Percentiles rank a stretch among this genome's conserved stretches.
These are phyloP conservation scores for Metschnikowia vanudenii DNA, from an alignment of 805 yeast genomes.

Conservation along the genomic window DNA sequence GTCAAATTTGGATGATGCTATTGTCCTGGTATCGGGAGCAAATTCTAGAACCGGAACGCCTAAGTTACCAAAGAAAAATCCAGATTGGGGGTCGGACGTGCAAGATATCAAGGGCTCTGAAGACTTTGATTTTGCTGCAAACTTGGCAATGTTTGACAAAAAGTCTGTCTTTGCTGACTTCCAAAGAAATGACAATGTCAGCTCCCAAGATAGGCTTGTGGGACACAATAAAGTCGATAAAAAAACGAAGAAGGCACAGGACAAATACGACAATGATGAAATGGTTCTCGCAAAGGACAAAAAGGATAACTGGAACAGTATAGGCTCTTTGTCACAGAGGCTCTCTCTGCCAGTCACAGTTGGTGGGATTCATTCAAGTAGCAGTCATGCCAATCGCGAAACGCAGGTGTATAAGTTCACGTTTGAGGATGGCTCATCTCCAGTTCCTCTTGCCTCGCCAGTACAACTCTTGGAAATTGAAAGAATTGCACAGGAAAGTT, in stretches of 20 bases:
- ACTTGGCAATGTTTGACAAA: constrained; percentile 80
- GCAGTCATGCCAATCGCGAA: constrained; percentile 6
- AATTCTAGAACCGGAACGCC: constrained; percentile 17
- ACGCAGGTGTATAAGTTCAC: constrained; percentile 12
- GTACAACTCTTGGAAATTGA: constrained; percentile 78
- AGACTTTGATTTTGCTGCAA: constrained; percentile 86
- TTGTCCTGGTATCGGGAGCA: constrained; percentile 21
- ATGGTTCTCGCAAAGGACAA: constrained; percentile 56
- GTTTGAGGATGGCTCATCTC: constrained; percentile 16
- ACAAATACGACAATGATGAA: constrained; percentile 67
- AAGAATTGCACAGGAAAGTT: constrained; percentile 48
- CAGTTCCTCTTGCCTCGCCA: constrained; percentile 66
- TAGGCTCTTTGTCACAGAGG: constrained; percentile 26
- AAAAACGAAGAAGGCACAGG: constrained; percentile 41
- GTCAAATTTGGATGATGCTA: constrained; percentile 28
- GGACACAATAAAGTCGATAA: constrained; percentile 61
- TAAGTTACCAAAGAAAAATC: constrained; percentile 18
- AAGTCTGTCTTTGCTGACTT: constrained; percentile 75
- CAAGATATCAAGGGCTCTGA: constrained; percentile 42
- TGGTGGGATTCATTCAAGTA: constrained; percentile 1
- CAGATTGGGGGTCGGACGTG: constrained; percentile 51
- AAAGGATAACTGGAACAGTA: constrained; percentile 54
- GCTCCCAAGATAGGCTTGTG: constrained; percentile 63
- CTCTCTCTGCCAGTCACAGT: constrained; percentile 17
- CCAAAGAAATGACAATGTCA: constrained; percentile 58